These are phyloP conservation scores for Torulaspora globosa DNA, from an alignment of 1,139 yeast genomes.

Conservation along the genomic window DNA sequence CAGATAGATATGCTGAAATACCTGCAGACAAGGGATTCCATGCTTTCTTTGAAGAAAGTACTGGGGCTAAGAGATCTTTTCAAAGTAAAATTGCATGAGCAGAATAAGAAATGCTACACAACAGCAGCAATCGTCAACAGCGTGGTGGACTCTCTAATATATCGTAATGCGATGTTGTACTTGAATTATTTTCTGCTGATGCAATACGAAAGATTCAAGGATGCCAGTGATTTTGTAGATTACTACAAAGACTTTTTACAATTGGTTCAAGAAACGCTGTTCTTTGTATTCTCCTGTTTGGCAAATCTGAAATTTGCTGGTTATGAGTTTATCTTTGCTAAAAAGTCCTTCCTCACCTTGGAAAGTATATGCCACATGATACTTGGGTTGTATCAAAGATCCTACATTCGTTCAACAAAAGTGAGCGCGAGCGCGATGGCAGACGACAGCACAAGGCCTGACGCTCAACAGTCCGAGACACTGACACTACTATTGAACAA, in stretches of 20 bases:
- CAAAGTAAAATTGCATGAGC: constrained; percentile 23
- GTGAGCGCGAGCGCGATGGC: neutral
- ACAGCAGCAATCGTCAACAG: constrained; percentile 26
- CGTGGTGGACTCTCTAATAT: constrained; percentile 30
- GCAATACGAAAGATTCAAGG: constrained; percentile 27
- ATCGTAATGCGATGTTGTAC: constrained; percentile 28
- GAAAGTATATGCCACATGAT: constrained; percentile 26
- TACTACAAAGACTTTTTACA: constrained; percentile 26
- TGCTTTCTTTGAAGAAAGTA: constrained; percentile 26
- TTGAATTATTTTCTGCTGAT: constrained; percentile 24
- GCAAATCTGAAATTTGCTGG: constrained; percentile 34
- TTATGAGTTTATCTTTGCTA: constrained; percentile 31
- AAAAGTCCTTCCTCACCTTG: constrained; percentile 26
- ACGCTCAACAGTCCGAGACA: constrained; percentile 19
- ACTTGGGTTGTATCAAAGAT: constrained; percentile 28
- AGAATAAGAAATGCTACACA: constrained; percentile 24
- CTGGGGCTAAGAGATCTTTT: constrained; percentile 20
- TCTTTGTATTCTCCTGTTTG: constrained; percentile 33
- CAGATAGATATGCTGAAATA: constrained; percentile 28
- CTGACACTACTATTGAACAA: constrained; percentile 25
- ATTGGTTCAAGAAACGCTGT: constrained; percentile 30
- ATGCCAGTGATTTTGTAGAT: constrained; percentile 21
- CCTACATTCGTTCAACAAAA: constrained; percentile 6
- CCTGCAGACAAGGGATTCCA: constrained; percentile 26
- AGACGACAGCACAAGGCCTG: constrained; percentile 10